Base-by-base conservation (phyloP, 441 rosid species). In the Eutrema salsugineum region DNA sequence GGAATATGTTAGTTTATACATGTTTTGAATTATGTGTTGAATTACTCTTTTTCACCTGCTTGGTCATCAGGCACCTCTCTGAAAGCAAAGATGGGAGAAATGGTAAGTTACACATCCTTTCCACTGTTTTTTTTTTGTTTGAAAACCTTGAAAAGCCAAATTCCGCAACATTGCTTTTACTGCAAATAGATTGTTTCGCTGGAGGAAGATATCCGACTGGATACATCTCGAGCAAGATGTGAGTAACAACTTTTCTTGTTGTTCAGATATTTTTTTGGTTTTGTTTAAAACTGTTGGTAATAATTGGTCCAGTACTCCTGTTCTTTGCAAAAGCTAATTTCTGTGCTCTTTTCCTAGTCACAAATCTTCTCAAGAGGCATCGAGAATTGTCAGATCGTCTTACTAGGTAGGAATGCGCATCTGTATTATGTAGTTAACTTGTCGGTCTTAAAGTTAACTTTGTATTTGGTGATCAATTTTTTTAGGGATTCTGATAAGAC, bases 401-500 rank as follows among this genome's bases (percentile, higher is more conserved):
- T 58, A 79, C 97, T 60, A 87, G 94, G 97, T 90, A 78, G 36
- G 63, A 5, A 33, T 53, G 50, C 39, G 28, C 27, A 24, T 47
- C 15, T 44, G 47, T 53, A 15, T 56, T 30, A 9, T 15, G 40
- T 19, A 8, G 19, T 36, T 58, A 39, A 60, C 28, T 42, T 64
- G 28, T 66, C 8, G 1, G 20, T 71, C 11, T 12, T 44, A 1
- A 7, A 17, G 16, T 57, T 72, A 17, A 63, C 64, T 65, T 69
- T 72, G 9, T 49, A 28, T 11, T 32, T 51, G 43, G 49, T 69
- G 38, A 15, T 82, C 63, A 56, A 58, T 62, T 9, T 3, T 63
- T 17, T 32, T 62, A 92, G 98, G 90, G 98, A 94, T 78, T 94
- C 99, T 68, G 97, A 94, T 78, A 94, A 92, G 84, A 80, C 70